Evolutionary conservation across 1,284 basidiomycete genomes (phyloP).

Genomic region (Sanghuangporus baumii): DNA sequence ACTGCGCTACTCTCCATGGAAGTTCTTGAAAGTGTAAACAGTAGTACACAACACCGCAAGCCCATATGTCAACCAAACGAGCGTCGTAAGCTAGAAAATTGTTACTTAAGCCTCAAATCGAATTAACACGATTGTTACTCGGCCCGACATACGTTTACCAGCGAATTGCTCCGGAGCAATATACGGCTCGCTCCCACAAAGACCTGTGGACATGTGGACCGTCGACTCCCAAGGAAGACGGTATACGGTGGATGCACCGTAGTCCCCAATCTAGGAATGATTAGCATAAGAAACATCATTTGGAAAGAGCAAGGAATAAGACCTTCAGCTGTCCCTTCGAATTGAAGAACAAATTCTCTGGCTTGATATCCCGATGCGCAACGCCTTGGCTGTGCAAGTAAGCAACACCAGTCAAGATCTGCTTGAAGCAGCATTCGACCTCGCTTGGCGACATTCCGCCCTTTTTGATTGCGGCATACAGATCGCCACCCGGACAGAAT

Average conservation of each 20-base stretch:
- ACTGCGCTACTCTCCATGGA: conserved; percentile 94
- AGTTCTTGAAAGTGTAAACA: conserved; percentile 97
- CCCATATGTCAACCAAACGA: conserved; percentile 96
- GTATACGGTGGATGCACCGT: conserved; percentile 97
- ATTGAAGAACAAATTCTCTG: conserved; percentile 95
- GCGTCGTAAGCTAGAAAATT: conserved; percentile 84
- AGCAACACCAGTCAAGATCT: conserved; percentile 83
- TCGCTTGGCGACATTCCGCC: conserved; percentile 92
- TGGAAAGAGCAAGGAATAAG: conserved; percentile 21
- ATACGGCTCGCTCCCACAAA: conserved; percentile 97
- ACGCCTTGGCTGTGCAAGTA: conserved; percentile 96
- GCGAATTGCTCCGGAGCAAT: conserved; percentile 98
- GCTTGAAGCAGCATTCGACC: conserved; percentile 98
- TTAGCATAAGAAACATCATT: conserved; percentile 18
- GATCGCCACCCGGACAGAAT: conserved; percentile 94
- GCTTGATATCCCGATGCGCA: conserved; percentile 97
- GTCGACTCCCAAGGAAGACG: conserved; percentile 97
- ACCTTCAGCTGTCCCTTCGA: conserved; percentile 92
- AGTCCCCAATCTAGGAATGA: conserved; percentile 82
- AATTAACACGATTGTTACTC: not conserved
- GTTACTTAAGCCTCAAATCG: conserved; percentile 20
- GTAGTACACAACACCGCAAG: conserved; percentile 95
- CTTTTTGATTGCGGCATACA: conserved; percentile 97
- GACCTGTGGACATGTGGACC: conserved; percentile 93
- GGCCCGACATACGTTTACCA: conserved; percentile 76